Percentiles rank a stretch among this genome's conserved stretches.
Conservation (phyloP, 257 asterid species). For the Plantago elongata region DNA sequence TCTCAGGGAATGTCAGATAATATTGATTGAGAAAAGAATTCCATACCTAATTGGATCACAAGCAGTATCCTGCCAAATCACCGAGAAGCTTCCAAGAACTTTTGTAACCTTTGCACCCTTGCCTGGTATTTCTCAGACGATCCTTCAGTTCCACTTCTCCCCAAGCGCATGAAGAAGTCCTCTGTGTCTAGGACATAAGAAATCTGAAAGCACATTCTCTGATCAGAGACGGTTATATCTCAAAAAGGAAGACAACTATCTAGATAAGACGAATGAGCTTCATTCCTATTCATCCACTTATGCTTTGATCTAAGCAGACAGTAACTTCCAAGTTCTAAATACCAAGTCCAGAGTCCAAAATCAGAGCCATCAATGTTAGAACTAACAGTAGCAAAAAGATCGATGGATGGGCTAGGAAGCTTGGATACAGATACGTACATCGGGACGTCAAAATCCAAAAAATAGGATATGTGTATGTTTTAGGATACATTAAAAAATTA, state of each 20-base stretch:
- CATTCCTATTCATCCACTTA: background rate
- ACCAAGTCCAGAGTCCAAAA: no score
- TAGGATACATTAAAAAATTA: no score
- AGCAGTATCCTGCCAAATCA: constrained; percentile 1
- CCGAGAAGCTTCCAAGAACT: constrained; percentile 39
- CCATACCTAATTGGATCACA: constrained; percentile 28
- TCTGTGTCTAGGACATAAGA: constrained; percentile 88
- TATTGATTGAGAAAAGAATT: background rate
- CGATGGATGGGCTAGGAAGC: no score
- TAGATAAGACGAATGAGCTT: constrained; percentile 1
- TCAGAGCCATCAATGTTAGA: no score
- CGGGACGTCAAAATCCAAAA: no score
- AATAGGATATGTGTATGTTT: no score
- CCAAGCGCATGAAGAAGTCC: constrained; percentile 75
- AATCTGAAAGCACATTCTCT: constrained; percentile 46
- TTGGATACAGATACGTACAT: no score
- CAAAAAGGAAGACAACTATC: background rate
- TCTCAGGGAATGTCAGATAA: background rate
- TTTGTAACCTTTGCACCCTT: constrained; percentile 51
- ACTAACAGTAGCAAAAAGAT: no score
- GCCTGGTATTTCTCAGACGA: constrained; percentile 29
- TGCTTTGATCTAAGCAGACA: background rate
- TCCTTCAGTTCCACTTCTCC: constrained; percentile 43
- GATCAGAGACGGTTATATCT: constrained; percentile 9
- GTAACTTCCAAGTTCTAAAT: no score